Evolutionary conservation across 2,329 filamentous ascomycete genomes (phyloP), one percentile per base, ranked within the genome.

Genomic region (Ramichloridium luteum): DNA sequence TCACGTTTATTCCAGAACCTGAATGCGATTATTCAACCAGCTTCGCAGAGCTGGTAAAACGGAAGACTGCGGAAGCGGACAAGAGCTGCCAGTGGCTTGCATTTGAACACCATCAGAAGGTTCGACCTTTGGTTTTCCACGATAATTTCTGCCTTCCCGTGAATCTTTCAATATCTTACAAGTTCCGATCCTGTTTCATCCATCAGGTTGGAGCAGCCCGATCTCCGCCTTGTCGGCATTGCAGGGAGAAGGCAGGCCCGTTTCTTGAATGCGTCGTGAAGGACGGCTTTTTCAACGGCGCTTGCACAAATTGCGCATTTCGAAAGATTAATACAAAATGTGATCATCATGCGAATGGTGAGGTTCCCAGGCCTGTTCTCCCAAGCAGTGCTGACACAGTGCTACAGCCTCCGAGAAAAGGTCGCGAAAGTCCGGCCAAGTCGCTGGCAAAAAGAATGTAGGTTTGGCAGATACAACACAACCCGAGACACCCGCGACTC

Each of bases 271-370:
- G 31, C 13, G 31, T 33, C 3, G 16, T 17, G 11, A 12, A 12
- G 12, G 6, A 6, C 5, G 11, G 16, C 6, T 5, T n/a, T 12
- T 28, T 28, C 25, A 8, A 12, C 10, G 31, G 31, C 5, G 31
- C 25, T 8, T 33, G 31, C 16, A 11, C 25, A 5, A 33, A 33
- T 15, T 33, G 31, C 16, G 12, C 13, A 4, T 28, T 25, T 25
- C n/a, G 8, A 9, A 12, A 25, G 5, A 3, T 11, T 3, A 16
- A 13, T 4, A 20, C 14, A 13, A 10, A 17, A 13, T 33, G 31
- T 15, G 25, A 28, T 6, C 23, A 18, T 13, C 31, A 33, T 12
- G 25, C n/a, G 8, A 4, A 8, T n/a, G 8, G 20, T 23, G n/a
- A 23, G 20, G 8, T 23, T n/a, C n/a, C n/a, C n/a, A n/a, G n/a